A percentile compares a stretch with the other conserved stretches of the same genome.
Conservation (phyloP, 352 stramenopile genomes). For the Phytophthora idaei region DNA sequence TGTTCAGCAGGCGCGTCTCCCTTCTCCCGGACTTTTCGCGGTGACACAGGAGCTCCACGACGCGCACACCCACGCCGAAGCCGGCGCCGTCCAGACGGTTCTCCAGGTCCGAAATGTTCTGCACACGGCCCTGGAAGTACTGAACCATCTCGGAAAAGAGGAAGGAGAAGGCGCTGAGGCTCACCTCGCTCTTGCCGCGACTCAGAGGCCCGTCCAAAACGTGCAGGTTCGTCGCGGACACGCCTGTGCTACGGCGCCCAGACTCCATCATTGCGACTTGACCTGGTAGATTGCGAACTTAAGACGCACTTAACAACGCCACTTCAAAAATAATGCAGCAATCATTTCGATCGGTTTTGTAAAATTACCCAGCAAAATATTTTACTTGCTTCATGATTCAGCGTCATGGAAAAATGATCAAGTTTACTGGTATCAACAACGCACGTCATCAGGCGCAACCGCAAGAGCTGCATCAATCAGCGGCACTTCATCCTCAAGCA, state of each 20-base stretch:
- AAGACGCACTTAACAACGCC: not conserved
- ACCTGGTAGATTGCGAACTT: slow-evolving; percentile 1
- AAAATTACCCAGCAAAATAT: no score
- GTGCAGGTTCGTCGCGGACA: slow-evolving; percentile 65
- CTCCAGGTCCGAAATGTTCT: slow-evolving; percentile 97
- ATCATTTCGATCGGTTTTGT: no score
- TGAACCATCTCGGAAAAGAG: slow-evolving; percentile 98
- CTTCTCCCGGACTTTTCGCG: slow-evolving; percentile 80
- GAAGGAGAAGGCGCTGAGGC: slow-evolving; percentile 95
- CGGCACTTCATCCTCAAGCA: no score
- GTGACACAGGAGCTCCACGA: slow-evolving; percentile 93
- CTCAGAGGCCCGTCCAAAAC: slow-evolving; percentile 81
- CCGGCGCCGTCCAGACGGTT: slow-evolving; percentile 93
- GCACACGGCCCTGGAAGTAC: slow-evolving; percentile 96
- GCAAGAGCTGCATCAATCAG: no score
- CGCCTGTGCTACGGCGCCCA: slow-evolving; percentile 52
- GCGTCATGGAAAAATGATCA: no score
- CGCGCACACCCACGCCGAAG: slow-evolving; percentile 95
- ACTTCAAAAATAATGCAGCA: no score
- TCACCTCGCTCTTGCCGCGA: slow-evolving; percentile 75
- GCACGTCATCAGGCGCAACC: no score
- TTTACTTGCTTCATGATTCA: no score
- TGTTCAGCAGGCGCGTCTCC: slow-evolving; percentile 85
- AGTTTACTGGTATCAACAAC: no score
- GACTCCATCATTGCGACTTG: slow-evolving; percentile 47